Percentiles rank a stretch among this genome's conserved stretches.
Evolutionary conservation across 768 basidiomycete genomes (phyloP).

Genomic region (Pulveroboletus frians): DNA sequence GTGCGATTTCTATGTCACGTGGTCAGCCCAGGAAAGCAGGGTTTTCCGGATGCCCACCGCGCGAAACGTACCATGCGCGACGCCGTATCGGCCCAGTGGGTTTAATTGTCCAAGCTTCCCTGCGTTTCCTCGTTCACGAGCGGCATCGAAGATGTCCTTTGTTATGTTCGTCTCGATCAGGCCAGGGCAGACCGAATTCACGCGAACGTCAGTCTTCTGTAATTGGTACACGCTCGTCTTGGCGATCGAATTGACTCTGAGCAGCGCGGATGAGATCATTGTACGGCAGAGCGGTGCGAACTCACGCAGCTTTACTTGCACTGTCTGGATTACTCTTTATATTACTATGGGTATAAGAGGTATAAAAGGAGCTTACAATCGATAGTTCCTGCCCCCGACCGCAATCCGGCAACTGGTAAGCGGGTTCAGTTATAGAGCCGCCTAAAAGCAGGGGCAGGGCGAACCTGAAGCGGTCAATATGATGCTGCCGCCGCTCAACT

Average conservation of each 20-base stretch:
- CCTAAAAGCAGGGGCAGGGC: slow-evolving; percentile 18
- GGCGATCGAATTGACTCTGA: slow-evolving; percentile 83
- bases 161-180: slow-evolving; percentile 96
- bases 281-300: slow-evolving; percentile 5
- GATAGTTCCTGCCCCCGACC: slow-evolving; percentile 74
- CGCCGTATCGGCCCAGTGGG: slow-evolving; percentile 75
- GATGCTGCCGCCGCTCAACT: slow-evolving; percentile 69
- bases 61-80: slow-evolving; percentile 59
- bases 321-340: slow-evolving; percentile 53
- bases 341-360: not conserved
- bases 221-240: slow-evolving; percentile 79
- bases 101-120: slow-evolving; percentile 77
- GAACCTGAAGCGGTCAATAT: slow-evolving; percentile 81
- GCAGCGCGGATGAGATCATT: slow-evolving; percentile 4
- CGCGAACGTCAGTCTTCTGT: slow-evolving; percentile 75
- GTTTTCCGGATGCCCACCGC: slow-evolving; percentile 9
- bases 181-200: slow-evolving; percentile 88
- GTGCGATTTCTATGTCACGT: slow-evolving; percentile 67
- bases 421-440: not conserved
- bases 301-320: slow-evolving; percentile 90
- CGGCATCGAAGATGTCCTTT: slow-evolving; percentile 64
- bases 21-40: slow-evolving; percentile 10
- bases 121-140: slow-evolving; percentile 67
- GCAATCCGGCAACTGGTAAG: slow-evolving; percentile 69
- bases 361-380: slow-evolving; percentile 55